Conservation (phyloP, 73 alveolate genomes). For the Tetrahymena borealis region DNA sequence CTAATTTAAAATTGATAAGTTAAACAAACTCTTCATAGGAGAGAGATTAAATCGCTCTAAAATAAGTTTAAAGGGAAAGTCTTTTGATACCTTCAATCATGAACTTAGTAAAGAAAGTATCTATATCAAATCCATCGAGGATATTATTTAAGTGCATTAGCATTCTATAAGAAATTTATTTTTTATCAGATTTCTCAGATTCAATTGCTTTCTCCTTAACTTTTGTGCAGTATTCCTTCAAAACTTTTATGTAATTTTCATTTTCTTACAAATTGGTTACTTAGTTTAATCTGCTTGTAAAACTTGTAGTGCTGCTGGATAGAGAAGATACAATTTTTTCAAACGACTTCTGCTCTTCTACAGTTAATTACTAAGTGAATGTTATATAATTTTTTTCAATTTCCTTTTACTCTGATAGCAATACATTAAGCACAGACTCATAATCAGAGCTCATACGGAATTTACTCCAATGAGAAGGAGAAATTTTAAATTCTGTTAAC, state of each 20-base stretch:
- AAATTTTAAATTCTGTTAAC: not conserved
- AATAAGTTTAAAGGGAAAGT: not conserved
- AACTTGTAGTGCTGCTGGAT: not conserved
- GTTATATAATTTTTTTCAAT: not conserved
- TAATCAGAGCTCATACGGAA: not conserved
- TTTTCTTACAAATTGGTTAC: not conserved
- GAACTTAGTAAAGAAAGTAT: not conserved
- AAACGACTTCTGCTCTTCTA: not conserved
- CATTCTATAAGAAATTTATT: not conserved
- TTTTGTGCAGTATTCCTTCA: not conserved
- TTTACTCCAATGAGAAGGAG: not conserved
- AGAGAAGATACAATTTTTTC: not conserved
- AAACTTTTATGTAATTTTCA: not conserved
- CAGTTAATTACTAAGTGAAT: not conserved
- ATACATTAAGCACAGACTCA: not conserved
- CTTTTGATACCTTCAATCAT: not conserved
- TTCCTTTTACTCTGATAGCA: not conserved
- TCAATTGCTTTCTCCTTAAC: not conserved
- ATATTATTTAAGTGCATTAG: not conserved
- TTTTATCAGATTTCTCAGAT: not conserved
- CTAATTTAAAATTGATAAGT: not conserved
- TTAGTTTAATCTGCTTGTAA: not conserved
- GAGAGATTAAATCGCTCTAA: not conserved
- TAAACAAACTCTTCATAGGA: not conserved
- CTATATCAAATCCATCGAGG: not conserved